Evolutionary conservation across 441 rosid species (phyloP).

Genomic region (Syzygium syzygioides): DNA sequence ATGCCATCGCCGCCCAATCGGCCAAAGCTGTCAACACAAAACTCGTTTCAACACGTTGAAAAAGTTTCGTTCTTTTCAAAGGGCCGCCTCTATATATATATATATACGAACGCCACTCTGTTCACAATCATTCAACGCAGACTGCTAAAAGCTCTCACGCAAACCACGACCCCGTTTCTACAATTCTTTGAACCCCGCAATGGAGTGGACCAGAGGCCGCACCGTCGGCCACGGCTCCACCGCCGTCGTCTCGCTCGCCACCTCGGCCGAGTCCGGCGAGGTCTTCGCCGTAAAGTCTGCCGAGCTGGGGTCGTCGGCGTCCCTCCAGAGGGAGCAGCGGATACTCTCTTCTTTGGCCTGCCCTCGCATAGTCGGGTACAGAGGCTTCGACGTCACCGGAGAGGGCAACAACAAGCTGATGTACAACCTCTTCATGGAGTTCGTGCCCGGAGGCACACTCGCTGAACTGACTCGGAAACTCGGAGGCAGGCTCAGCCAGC

Average conservation of each 20-base stretch:
- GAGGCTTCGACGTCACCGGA: constrained; percentile 38
- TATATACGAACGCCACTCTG: not conserved
- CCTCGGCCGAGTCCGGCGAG: constrained; percentile 29
- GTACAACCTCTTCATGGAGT: constrained; percentile 69
- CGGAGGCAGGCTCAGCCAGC: constrained; percentile 37
- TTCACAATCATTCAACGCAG: not conserved
- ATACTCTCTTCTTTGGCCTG: constrained; percentile 44
- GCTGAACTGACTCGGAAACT: constrained; percentile 22
- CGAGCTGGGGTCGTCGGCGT: constrained; percentile 31
- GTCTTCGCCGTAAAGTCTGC: constrained; percentile 63
- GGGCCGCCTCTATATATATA: not conserved
- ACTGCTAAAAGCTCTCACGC: not conserved
- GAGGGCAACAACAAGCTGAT: constrained; percentile 18
- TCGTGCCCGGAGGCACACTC: constrained; percentile 49
- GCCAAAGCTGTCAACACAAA: constrained; percentile 9
- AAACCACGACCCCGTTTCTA: not conserved
- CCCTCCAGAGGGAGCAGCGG: constrained; percentile 50
- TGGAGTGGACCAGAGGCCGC: constrained; percentile 73
- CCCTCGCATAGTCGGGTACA: constrained; percentile 47
- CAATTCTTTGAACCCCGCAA: not conserved
- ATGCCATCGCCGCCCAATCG: constrained; percentile 6
- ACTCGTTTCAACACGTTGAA: not conserved
- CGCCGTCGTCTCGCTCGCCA: constrained; percentile 64
- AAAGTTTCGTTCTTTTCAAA: not conserved
- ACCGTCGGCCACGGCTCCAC: constrained; percentile 69